Evolutionary conservation across 495 filamentous ascomycete species (phyloP).

Genomic region (Pseudomonodictys pantanalensis): DNA sequence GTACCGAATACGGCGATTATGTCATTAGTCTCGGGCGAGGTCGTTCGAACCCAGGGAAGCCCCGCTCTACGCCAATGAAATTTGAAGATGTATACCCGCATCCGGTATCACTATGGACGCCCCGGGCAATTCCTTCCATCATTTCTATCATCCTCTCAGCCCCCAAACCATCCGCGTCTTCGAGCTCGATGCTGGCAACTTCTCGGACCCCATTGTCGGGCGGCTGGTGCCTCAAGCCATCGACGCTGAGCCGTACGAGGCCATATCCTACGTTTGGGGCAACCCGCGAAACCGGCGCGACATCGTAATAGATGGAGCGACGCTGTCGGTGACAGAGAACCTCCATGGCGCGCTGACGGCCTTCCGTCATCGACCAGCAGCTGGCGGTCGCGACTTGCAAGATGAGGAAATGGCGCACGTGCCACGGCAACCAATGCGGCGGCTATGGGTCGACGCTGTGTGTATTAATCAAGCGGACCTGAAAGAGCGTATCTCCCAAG

Average conservation of each 20-base stretch:
- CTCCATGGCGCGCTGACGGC: background rate
- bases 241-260: conserved; percentile 7
- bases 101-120: background rate
- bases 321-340: conserved; percentile 3
- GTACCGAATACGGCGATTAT: background rate
- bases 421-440: background rate
- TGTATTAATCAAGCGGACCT: background rate
- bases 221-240: background rate
- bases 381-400: conserved; percentile 28
- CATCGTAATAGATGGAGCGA: background rate
- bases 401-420: background rate
- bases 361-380: conserved; percentile 33
- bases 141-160: background rate
- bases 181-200: background rate
- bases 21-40: no score
- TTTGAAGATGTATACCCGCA: background rate
- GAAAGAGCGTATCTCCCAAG: background rate
- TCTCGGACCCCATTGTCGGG: conserved; percentile 1
- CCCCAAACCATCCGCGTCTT: background rate
- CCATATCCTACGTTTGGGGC: conserved; percentile 16
- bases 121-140: background rate
- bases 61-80: background rate
- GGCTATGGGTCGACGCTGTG: background rate
- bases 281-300: background rate
- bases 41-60: no score